These are phyloP conservation scores for Ustilago sp. DNA, from an alignment of 1,284 basidiomycete genomes.

Conservation along the genomic window DNA sequence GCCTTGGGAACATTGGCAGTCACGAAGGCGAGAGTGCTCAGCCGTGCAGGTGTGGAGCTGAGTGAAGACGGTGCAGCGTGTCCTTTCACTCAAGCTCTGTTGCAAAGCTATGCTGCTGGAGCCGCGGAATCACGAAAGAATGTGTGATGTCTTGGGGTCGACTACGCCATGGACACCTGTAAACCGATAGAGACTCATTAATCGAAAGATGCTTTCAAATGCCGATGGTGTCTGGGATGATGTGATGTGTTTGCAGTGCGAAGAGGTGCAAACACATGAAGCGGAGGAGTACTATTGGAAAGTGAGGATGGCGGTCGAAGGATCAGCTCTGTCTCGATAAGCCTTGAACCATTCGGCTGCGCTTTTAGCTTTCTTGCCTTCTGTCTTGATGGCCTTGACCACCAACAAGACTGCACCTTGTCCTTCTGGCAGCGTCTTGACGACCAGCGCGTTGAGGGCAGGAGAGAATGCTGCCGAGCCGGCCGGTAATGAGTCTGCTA, in stretches of 20 bases:
- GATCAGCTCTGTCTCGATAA: constrained; percentile 51
- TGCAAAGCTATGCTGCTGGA: not conserved
- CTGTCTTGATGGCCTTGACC: constrained; percentile 30
- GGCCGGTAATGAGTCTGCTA: not conserved
- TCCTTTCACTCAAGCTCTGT: constrained; percentile 18
- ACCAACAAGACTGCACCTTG: constrained; percentile 7
- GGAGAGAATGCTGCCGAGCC: constrained; percentile 31
- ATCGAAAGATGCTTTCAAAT: not conserved
- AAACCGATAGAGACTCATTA: not conserved
- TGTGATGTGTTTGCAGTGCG: too few species aligned
- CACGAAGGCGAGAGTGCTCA: constrained; percentile 14
- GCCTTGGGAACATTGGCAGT: constrained; percentile 3
- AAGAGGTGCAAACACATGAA: constrained; percentile 5
- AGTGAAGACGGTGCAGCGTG: not conserved
- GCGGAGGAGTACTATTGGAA: constrained; percentile 1
- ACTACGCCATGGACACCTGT: too few species aligned
- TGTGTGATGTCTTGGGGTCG: not conserved
- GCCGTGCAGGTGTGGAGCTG: not conserved
- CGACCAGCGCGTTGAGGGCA: constrained; percentile 16
- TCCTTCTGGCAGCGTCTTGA: constrained; percentile 5
- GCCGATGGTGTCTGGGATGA: too few species aligned
- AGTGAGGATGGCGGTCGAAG: constrained; percentile 8
- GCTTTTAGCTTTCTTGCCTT: constrained; percentile 39
- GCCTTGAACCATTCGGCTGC: constrained; percentile 53
- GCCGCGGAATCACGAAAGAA: constrained; percentile 10